Conservation (phyloP, 1,139 yeast genomes). For the Suhomyces maxii region DNA sequence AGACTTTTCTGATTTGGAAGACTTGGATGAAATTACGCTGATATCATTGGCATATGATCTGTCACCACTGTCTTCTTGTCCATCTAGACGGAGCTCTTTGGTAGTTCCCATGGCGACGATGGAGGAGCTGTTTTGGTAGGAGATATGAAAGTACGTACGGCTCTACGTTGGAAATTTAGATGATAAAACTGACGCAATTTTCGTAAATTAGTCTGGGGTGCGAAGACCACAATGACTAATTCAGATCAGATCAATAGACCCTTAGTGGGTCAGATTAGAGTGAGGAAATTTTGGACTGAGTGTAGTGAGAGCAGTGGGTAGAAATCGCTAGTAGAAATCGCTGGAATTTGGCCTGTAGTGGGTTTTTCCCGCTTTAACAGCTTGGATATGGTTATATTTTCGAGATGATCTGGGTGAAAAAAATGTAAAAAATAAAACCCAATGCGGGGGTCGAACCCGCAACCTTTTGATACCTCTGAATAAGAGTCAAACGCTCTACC, state of each 20-base stretch:
- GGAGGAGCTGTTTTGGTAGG: not conserved
- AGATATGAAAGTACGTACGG: no score
- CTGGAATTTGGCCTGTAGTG: no score
- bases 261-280: no score
- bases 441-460: constrained; percentile 54
- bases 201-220: not conserved
- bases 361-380: not conserved
- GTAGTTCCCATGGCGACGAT: not conserved
- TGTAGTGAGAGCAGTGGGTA: no score
- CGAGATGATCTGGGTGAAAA: not conserved
- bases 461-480: constrained; percentile 37
- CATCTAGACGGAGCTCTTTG: not conserved
- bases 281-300: no score
- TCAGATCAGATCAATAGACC: no score
- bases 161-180: no score
- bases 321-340: no score
- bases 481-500: constrained; percentile 19
- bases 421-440: constrained; percentile 26
- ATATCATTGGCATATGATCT: not conserved
- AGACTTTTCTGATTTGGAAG: not conserved
- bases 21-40: not conserved
- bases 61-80: not conserved
- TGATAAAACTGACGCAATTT: not conserved
- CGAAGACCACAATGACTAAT: no score
- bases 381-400: not conserved